Base-by-base conservation (phyloP, 2,329 filamentous ascomycete genomes). In the Neonectria neomacrospora region DNA sequence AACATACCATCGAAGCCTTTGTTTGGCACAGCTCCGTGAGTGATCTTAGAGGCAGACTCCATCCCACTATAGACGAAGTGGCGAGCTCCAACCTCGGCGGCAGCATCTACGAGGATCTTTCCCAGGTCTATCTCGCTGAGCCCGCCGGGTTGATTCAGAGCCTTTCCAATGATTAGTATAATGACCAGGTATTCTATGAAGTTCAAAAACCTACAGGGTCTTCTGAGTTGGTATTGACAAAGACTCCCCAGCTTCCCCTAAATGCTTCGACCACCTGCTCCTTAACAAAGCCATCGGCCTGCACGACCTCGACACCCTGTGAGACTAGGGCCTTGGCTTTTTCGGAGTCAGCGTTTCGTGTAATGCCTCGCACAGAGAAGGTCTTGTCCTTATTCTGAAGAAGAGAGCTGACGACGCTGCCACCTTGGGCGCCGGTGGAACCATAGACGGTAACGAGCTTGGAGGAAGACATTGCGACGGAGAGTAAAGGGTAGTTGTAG, bases 51-150 rank as follows among this genome's bases (percentile, higher is more conserved):
- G 8, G 74, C 73, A 42, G 77, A 74, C 8, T 74, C 70, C 51
- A 77, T 73, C 3, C 77, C 75, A 51, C 78, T 80, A 51, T 75
- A 80, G 8, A 80, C 73, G 14, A 80, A 71, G 64, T 78, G 73
- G 50, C 73, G 63, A 0, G 79, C 76, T 16, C 78, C 75, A 10
- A 74, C 76, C 12, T 74, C 67, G 16, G 66, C 70, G 1, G 77
- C 78, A 9, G 72, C 73, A 53, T 79, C 76, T 12, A 79, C 67
- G 42, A 80, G 63, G 3, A 34, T 64, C 45, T 75, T 79, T 10
- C 78, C 79, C 22, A 80, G 50, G n/a, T 77, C 78, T 6, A 70
- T 68, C 58, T 81, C 79, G 2, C 64, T 76, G 2, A 71, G 74
- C 1, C 75, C 73, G 5, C 64, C 67, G 4, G 58, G 57, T 39